These are phyloP conservation scores for Larix kaempferi DNA, from an alignment of 75 land plant genomes.

Conservation along the genomic window DNA sequence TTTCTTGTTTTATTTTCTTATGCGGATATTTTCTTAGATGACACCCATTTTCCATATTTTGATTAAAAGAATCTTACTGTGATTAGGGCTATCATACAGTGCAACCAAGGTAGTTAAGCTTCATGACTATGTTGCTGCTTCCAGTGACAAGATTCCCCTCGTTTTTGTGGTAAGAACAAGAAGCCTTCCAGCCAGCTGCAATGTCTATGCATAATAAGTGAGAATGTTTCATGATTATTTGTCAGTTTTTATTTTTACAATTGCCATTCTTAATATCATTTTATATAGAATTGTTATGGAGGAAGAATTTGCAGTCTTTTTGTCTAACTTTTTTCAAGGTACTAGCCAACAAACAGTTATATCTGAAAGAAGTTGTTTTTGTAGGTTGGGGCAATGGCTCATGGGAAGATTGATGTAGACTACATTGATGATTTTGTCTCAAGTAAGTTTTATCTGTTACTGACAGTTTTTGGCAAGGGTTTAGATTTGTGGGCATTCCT, in stretches of 20 bases:
- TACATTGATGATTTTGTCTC: slow-evolving; percentile 78
- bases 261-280: background rate
- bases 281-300: background rate
- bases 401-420: slow-evolving; percentile 78
- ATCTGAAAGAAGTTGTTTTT: background rate
- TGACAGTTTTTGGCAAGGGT: too few species aligned
- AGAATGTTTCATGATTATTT: background rate
- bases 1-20: slow-evolving; percentile 8
- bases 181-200: background rate
- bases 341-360: background rate
- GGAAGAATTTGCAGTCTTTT: too few species aligned
- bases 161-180: slow-evolving; percentile 80
- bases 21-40: background rate
- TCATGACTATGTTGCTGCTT: slow-evolving; percentile 56
- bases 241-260: background rate
- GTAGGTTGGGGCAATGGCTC: slow-evolving; percentile 98
- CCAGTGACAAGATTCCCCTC: slow-evolving; percentile 42
- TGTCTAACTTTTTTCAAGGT: background rate
- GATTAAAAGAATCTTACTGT: slow-evolving; percentile 3
- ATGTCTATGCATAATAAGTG: background rate
- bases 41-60: background rate
- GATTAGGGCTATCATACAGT: slow-evolving; percentile 84
- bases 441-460: slow-evolving; percentile 31
- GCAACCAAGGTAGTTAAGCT: slow-evolving; percentile 74
- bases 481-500: too few species aligned